phyloP scores from a whole-genome alignment of 768 basidiomycete genomes.

The Glaciozyma antarctica region DNA sequence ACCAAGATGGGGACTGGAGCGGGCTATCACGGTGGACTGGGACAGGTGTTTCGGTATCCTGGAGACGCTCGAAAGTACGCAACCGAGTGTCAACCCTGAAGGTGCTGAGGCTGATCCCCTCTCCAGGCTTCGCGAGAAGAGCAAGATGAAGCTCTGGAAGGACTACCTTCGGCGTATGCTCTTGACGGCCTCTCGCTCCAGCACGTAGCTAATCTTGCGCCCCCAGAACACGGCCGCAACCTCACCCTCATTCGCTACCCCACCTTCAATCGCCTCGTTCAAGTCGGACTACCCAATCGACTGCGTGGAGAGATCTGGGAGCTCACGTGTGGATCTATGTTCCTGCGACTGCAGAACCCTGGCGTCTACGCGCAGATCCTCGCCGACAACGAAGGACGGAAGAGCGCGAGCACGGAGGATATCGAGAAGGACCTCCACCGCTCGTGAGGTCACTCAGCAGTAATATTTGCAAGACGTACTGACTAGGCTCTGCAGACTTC shows the following conservation, averaged over 20 bases:
- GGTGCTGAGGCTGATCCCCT: background rate
- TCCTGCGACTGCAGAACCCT: slow-evolving; percentile 75
- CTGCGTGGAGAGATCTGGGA: slow-evolving; percentile 98
- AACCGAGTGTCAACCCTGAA: background rate
- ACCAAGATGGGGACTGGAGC: slow-evolving; percentile 40
- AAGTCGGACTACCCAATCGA: slow-evolving; percentile 89
- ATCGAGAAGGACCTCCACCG: slow-evolving; percentile 97
- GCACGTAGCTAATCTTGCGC: slow-evolving; percentile 1
- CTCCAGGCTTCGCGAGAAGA: slow-evolving; percentile 69
- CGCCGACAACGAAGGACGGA: slow-evolving; percentile 64
- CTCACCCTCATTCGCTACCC: slow-evolving; percentile 93
- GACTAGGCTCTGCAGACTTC: slow-evolving; percentile 51
- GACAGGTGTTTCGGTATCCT: slow-evolving; percentile 62
- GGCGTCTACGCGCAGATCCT: slow-evolving; percentile 69
- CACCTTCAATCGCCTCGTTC: slow-evolving; percentile 90
- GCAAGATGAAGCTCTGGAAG: slow-evolving; percentile 92
- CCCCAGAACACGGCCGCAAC: slow-evolving; percentile 77
- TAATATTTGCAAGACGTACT: background rate
- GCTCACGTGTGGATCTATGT: slow-evolving; percentile 84
- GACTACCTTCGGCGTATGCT: slow-evolving; percentile 63
- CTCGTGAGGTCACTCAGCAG: slow-evolving; percentile 15
- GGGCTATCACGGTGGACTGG: slow-evolving; percentile 29
- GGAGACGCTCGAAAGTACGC: slow-evolving; percentile 83
- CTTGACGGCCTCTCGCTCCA: slow-evolving; percentile 11
- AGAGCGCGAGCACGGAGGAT: slow-evolving; percentile 85